phyloP scores from a whole-genome alignment of 768 basidiomycete species.

The Boletus barrowsii region DNA sequence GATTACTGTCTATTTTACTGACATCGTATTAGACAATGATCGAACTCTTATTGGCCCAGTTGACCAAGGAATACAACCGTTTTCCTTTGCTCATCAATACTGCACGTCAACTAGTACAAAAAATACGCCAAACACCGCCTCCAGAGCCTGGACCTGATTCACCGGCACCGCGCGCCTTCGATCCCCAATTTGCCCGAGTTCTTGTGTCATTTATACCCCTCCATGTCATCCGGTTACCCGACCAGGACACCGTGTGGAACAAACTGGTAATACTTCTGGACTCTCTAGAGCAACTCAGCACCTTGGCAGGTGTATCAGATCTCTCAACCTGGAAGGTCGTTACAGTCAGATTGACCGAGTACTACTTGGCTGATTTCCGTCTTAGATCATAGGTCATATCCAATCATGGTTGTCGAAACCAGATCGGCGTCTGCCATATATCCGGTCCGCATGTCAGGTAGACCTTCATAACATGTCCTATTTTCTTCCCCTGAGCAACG shows the following conservation, averaged over 20 bases:
- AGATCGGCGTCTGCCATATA: conserved; percentile 47
- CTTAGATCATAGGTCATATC: conserved; percentile 49
- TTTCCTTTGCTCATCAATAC: conserved; percentile 16
- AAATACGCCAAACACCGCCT: conserved; percentile 26
- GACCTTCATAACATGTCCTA: not conserved
- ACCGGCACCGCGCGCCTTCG: conserved; percentile 53
- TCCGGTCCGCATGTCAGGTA: conserved; percentile 66
- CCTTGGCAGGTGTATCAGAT: conserved; percentile 42
- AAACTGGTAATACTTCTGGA: conserved; percentile 48
- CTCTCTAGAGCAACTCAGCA: conserved; percentile 51
- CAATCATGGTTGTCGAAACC: conserved; percentile 45
- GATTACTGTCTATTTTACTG: not conserved
- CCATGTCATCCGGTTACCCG: conserved; percentile 52
- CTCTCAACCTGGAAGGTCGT: conserved; percentile 65
- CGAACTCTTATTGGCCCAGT: conserved; percentile 25
- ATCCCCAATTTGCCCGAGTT: conserved; percentile 63
- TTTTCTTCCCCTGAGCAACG: not conserved
- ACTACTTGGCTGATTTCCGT: not conserved
- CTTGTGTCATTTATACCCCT: conserved; percentile 68
- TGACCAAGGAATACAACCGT: conserved; percentile 25
- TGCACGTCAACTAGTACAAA: conserved; percentile 17
- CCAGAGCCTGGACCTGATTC: conserved; percentile 43
- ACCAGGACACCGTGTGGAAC: conserved; percentile 50
- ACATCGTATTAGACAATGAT: conserved; percentile 21
- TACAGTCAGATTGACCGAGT: not conserved